A percentile compares a stretch with the other conserved stretches of the same genome.
These are phyloP conservation scores for Pyrenochaeta sp. DNA, from an alignment of 2,329 filamentous ascomycete genomes.

Conservation along the genomic window DNA sequence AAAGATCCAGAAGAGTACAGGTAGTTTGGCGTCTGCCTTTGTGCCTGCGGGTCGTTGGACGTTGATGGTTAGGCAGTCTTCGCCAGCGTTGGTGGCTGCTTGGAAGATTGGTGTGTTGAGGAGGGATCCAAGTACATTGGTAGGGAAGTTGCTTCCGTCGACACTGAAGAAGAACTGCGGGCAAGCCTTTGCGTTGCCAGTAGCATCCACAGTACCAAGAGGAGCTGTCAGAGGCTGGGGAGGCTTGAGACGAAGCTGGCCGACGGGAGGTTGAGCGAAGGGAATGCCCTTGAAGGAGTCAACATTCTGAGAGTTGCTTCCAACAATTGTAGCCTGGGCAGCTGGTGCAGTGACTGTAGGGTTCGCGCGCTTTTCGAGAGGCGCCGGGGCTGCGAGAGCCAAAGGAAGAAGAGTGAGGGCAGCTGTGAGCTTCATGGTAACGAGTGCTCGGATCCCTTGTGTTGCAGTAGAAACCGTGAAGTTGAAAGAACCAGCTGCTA, in stretches of 20 bases:
- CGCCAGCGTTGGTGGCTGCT: constrained; percentile 43
- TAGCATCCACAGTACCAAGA: constrained; percentile 69
- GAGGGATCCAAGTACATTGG: constrained; percentile 47
- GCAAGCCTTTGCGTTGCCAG: constrained; percentile 66
- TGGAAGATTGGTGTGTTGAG: constrained; percentile 52
- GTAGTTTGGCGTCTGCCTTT: constrained; percentile 48
- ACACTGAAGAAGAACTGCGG: constrained; percentile 74
- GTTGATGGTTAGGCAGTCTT: constrained; percentile 55
- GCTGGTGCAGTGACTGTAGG: constrained; percentile 64
- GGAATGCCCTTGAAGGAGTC: constrained; percentile 79
- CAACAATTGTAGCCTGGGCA: constrained; percentile 62
- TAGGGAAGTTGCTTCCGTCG: constrained; percentile 43
- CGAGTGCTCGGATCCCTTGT: background rate
- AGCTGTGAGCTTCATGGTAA: constrained; percentile 37
- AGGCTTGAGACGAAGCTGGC: constrained; percentile 71
- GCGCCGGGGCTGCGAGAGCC: constrained; percentile 42
- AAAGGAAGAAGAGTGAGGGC: constrained; percentile 36
- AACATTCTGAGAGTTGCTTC: constrained; percentile 56
- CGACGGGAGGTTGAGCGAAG: constrained; percentile 74
- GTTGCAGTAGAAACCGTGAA: constrained; percentile 1
- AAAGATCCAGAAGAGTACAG: constrained; percentile 59
- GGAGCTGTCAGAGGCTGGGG: constrained; percentile 66
- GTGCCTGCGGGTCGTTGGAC: constrained; percentile 52
- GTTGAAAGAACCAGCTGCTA: constrained; percentile 1
- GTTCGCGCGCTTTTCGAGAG: constrained; percentile 54